These are phyloP conservation scores for Aspergillus jensenii DNA, from an alignment of 2,329 filamentous ascomycete genomes.

Conservation along the genomic window DNA sequence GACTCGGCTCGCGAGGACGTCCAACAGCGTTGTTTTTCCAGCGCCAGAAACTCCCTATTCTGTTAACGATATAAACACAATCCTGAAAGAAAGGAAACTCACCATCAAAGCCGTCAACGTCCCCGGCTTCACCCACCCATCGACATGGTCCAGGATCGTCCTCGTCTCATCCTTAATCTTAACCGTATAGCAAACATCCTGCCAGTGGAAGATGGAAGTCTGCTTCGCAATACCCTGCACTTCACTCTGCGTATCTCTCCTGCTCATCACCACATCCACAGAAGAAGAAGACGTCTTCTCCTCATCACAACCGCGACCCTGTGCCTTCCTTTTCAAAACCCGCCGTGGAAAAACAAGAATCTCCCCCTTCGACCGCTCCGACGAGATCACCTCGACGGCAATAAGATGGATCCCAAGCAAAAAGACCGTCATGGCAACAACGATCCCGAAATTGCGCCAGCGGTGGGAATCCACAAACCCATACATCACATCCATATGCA, in stretches of 20 bases:
- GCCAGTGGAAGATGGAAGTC: slow-evolving; percentile 82
- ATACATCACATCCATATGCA: slow-evolving; percentile 55
- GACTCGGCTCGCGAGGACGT: slow-evolving; percentile 79
- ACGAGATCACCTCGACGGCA: slow-evolving; percentile 39
- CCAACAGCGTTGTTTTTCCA: slow-evolving; percentile 89
- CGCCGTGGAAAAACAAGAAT: slow-evolving; percentile 62
- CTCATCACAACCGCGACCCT: no score
- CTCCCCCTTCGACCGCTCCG: slow-evolving; percentile 61
- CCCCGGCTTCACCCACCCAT: slow-evolving; percentile 92
- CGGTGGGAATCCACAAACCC: slow-evolving; percentile 58
- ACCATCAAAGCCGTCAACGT: slow-evolving; percentile 83
- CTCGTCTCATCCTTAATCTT: slow-evolving; percentile 74
- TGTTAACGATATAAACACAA: no score
- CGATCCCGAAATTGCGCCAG: slow-evolving; percentile 69
- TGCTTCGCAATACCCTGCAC: slow-evolving; percentile 48
- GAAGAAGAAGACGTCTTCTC: no score
- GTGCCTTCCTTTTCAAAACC: no score
- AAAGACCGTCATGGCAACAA: slow-evolving; percentile 61
- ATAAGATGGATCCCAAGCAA: slow-evolving; percentile 58
- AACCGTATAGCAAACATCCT: slow-evolving; percentile 78
- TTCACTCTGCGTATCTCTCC: no score
- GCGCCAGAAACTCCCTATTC: slow-evolving; percentile 71
- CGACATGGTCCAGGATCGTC: slow-evolving; percentile 78
- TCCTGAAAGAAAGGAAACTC: no score
- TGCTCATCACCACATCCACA: no score